These are phyloP conservation scores for Circinella minor DNA, from an alignment of 371 early-diverging fungal genomes.

Conservation along the genomic window DNA sequence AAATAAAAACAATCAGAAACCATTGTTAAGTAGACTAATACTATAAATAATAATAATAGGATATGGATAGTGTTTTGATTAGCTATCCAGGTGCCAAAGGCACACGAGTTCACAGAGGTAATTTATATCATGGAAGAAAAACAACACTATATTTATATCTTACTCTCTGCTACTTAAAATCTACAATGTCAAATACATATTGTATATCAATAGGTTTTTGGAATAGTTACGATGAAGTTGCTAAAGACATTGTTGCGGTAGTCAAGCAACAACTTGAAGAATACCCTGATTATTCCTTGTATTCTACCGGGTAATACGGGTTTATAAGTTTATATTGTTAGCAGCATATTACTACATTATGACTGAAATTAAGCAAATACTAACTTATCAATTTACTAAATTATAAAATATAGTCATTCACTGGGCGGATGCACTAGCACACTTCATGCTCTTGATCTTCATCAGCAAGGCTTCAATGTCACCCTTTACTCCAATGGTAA, in stretches of 20 bases:
- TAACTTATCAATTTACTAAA: neutral
- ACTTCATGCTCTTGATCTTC: slow-evolving; percentile 19
- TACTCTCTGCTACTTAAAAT: neutral
- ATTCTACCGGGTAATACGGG: slow-evolving; percentile 9
- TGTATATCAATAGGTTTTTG: slow-evolving; percentile 14
- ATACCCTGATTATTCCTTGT: slow-evolving; percentile 24
- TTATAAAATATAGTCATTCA: slow-evolving; percentile 12
- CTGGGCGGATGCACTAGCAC: slow-evolving; percentile 18
- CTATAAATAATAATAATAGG: slow-evolving; percentile 8
- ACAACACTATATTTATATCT: neutral
- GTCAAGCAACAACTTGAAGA: slow-evolving; percentile 13
- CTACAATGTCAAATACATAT: neutral
- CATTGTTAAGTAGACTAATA: too few species aligned
- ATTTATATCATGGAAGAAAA: neutral
- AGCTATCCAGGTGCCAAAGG: slow-evolving; percentile 18
- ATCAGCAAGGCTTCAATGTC: slow-evolving; percentile 13
- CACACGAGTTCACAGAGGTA: slow-evolving; percentile 24
- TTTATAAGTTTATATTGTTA: too few species aligned
- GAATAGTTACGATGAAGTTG: slow-evolving; percentile 19
- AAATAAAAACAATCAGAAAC: neutral
- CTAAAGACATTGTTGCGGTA: slow-evolving; percentile 7
- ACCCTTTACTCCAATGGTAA: slow-evolving; percentile 2
- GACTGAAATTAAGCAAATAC: neutral
- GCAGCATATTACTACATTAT: too few species aligned
- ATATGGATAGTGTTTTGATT: slow-evolving; percentile 11